These are phyloP conservation scores for Paratinospora sagittata DNA, from an alignment of 164 flowering plant genomes.

Conservation along the genomic window DNA sequence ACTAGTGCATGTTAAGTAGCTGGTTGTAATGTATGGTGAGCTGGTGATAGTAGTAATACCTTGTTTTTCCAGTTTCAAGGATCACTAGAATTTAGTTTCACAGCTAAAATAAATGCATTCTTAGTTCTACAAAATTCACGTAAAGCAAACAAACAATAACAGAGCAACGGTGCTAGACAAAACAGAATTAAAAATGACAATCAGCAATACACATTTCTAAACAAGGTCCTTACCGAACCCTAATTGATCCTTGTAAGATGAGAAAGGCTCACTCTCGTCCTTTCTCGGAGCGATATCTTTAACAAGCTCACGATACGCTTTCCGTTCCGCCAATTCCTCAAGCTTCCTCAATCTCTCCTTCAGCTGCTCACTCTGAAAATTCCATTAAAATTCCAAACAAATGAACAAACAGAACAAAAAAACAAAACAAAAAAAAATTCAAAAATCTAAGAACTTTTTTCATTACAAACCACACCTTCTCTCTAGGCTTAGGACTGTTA, in stretches of 20 bases:
- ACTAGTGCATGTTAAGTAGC: too few relatives aligned
- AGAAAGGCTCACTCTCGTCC: constrained; percentile 55
- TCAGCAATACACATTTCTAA: neutral
- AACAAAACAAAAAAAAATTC: neutral
- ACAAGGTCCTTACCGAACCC: constrained; percentile 58
- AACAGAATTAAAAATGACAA: neutral
- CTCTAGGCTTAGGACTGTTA: constrained; percentile 72
- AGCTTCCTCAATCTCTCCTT: constrained; percentile 68
- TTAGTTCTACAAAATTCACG: too few relatives aligned
- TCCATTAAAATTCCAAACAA: constrained; percentile 8
- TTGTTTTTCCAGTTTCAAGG: too few relatives aligned
- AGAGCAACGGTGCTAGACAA: too few relatives aligned
- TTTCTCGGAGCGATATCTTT: constrained; percentile 69
- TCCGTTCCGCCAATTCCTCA: constrained; percentile 57
- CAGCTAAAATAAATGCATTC: too few relatives aligned
- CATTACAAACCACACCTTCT: constrained; percentile 57
- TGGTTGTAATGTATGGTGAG: too few relatives aligned
- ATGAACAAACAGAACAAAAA: neutral
- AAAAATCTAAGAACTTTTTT: neutral
- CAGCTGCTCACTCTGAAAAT: constrained; percentile 66
- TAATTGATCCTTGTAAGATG: constrained; percentile 83
- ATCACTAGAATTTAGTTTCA: too few relatives aligned
- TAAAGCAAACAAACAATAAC: too few relatives aligned
- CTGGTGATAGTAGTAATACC: too few relatives aligned
- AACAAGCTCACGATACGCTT: constrained; percentile 68